phyloP scores from a whole-genome alignment of 1,284 basidiomycete genomes.

The Mycena citricolor region DNA sequence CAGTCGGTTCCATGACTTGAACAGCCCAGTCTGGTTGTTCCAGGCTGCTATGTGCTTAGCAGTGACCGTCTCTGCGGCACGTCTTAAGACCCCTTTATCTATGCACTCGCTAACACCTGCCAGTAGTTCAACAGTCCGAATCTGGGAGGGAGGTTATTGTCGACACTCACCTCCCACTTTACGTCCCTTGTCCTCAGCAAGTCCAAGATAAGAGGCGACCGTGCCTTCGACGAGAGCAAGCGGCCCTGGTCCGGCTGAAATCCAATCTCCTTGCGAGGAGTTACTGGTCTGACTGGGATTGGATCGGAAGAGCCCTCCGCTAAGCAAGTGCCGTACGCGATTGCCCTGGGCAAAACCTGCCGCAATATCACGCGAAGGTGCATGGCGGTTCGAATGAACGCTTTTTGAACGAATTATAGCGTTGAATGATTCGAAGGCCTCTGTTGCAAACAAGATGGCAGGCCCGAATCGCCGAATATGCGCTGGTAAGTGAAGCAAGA shows the following conservation, averaged over 20 bases:
- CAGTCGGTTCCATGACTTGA: background rate
- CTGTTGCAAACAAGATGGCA: constrained; percentile 41
- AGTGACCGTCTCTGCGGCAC: background rate
- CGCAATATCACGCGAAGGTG: constrained; percentile 44
- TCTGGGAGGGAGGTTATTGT: background rate
- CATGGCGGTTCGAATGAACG: constrained; percentile 43
- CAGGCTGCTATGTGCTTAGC: background rate
- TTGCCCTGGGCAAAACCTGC: constrained; percentile 34
- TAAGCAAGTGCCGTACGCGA: constrained; percentile 37
- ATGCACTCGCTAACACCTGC: background rate
- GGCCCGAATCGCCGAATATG: constrained; percentile 39
- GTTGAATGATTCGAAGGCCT: constrained; percentile 49
- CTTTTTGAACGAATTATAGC: constrained; percentile 41
- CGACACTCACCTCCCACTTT: no score
- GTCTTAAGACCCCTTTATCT: background rate
- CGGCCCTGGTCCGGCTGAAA: background rate
- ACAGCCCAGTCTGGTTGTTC: background rate
- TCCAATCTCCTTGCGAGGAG: background rate
- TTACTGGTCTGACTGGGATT: background rate
- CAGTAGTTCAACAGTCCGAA: background rate
- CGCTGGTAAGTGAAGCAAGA: constrained; percentile 32
- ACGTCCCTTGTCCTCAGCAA: background rate
- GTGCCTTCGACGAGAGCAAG: background rate
- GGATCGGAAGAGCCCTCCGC: constrained; percentile 2
- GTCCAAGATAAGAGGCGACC: constrained; percentile 9